Conservation (phyloP, 257 asterid species). For the Thymus quinquecostatus region DNA sequence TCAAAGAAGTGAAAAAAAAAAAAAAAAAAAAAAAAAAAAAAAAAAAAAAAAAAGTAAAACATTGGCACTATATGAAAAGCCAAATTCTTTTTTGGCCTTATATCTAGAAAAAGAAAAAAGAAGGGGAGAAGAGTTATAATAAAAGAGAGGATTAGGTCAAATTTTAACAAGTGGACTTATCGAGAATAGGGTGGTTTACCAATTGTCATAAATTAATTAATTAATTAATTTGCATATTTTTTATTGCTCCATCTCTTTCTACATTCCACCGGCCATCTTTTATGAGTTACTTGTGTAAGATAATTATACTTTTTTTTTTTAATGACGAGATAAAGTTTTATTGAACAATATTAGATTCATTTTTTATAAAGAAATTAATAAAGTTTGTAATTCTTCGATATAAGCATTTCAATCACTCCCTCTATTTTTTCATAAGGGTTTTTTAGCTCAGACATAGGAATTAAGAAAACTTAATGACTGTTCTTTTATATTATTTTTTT, state of each 20-base stretch:
- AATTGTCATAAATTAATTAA: neutral
- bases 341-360: neutral
- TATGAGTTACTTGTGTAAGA: neutral
- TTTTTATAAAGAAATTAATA: neutral
- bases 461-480: no score
- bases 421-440: no score
- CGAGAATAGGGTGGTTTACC: slow-evolving; percentile 15
- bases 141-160: slow-evolving; percentile 11
- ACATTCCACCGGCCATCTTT: slow-evolving; percentile 28
- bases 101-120: neutral
- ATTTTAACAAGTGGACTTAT: slow-evolving; percentile 26
- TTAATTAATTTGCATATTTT: neutral
- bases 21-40: no score
- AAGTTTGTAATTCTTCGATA: no score
- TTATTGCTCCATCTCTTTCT: slow-evolving; percentile 19
- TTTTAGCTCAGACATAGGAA: no score
- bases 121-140: neutral
- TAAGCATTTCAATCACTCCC: neutral
- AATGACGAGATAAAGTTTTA: neutral
- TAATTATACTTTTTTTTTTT: no score
- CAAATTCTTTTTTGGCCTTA: neutral
- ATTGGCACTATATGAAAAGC: no score
- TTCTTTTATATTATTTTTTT: no score
- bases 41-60: neutral
- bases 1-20: no score